phyloP scores from a whole-genome alignment of 1,284 basidiomycete species.

The Rhodotorula glutinis region DNA sequence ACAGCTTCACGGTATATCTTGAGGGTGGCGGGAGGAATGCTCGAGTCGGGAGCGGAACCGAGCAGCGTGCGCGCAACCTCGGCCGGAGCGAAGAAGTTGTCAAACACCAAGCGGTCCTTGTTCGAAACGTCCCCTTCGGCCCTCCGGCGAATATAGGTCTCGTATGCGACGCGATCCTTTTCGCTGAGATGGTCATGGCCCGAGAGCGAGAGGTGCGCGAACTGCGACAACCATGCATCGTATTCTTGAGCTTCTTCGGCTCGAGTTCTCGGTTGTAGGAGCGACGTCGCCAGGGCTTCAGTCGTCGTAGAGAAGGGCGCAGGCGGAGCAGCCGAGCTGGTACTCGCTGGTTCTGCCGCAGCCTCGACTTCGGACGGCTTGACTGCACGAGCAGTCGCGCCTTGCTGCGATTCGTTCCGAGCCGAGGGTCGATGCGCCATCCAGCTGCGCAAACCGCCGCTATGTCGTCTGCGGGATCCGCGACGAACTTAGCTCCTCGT shows the following conservation, averaged over 20 bases:
- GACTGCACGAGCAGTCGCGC: background rate
- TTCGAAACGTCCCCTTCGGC: conserved; percentile 4
- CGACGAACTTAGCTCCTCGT: too few relatives aligned
- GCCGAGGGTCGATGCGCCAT: conserved; percentile 4
- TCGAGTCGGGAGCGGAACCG: background rate
- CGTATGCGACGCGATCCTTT: conserved; percentile 45
- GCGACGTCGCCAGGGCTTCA: conserved; percentile 60
- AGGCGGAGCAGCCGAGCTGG: background rate
- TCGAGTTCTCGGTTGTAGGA: conserved; percentile 65
- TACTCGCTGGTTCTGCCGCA: conserved; percentile 11
- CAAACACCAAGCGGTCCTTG: conserved; percentile 8
- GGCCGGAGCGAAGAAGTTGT: background rate
- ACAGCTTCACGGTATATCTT: conserved; percentile 7
- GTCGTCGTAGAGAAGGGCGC: conserved; percentile 51
- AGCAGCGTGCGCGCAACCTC: background rate
- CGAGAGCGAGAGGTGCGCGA: conserved; percentile 13
- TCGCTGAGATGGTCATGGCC: conserved; percentile 45
- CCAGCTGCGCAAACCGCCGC: conserved; percentile 21
- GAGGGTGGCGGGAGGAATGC: background rate
- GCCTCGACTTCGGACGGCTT: conserved; percentile 38
- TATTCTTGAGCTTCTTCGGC: conserved; percentile 71
- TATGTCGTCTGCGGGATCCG: background rate
- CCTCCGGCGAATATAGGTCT: background rate
- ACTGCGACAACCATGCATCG: conserved; percentile 58
- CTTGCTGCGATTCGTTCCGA: background rate